Conservation (phyloP, 352 stramenopile species). For the Globisporangium orthogonon region DNA sequence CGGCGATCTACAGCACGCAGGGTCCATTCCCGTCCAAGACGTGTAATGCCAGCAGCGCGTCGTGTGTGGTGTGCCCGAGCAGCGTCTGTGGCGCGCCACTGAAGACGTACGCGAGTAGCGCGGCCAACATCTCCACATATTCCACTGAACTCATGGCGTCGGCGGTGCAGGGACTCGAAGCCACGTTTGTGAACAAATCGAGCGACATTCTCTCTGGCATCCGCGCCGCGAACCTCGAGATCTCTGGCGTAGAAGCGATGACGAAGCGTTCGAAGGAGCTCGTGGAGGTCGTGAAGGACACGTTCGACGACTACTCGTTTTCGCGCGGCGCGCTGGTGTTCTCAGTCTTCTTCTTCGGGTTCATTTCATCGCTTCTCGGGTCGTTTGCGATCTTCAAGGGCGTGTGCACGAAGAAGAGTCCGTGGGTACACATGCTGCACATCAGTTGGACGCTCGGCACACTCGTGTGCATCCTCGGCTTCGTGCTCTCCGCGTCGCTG, state of each 20-base stretch:
- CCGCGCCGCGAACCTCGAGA: slow-evolving; percentile 35
- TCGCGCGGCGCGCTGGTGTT: slow-evolving; percentile 66
- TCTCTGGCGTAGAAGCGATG: slow-evolving; percentile 41
- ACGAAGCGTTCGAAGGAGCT: slow-evolving; percentile 52
- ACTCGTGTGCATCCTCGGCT: slow-evolving; percentile 74
- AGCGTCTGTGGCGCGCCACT: slow-evolving; percentile 46
- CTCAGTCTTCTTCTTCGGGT: slow-evolving; percentile 69
- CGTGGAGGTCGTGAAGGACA: slow-evolving; percentile 49
- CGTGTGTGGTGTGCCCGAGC: slow-evolving; percentile 50
- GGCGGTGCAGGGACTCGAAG: slow-evolving; percentile 24
- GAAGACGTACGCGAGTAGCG: slow-evolving; percentile 29
- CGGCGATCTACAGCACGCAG: slow-evolving; percentile 41
- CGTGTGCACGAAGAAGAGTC: slow-evolving; percentile 63
- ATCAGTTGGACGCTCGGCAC: slow-evolving; percentile 66
- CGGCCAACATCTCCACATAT: slow-evolving; percentile 13
- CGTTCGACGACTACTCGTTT: slow-evolving; percentile 74
- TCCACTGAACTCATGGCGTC: slow-evolving; percentile 24
- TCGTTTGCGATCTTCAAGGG: slow-evolving; percentile 70
- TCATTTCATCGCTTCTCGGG: slow-evolving; percentile 59
- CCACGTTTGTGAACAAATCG: slow-evolving; percentile 36
- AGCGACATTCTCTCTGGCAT: slow-evolving; percentile 33
- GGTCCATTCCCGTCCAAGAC: slow-evolving; percentile 45
- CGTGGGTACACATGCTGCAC: slow-evolving; percentile 73
- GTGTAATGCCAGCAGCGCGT: slow-evolving; percentile 33
- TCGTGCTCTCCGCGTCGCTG: slow-evolving; percentile 62